Evolutionary conservation across 139 green algal species (phyloP).

Genomic region (Pycnococcus provasolii): DNA sequence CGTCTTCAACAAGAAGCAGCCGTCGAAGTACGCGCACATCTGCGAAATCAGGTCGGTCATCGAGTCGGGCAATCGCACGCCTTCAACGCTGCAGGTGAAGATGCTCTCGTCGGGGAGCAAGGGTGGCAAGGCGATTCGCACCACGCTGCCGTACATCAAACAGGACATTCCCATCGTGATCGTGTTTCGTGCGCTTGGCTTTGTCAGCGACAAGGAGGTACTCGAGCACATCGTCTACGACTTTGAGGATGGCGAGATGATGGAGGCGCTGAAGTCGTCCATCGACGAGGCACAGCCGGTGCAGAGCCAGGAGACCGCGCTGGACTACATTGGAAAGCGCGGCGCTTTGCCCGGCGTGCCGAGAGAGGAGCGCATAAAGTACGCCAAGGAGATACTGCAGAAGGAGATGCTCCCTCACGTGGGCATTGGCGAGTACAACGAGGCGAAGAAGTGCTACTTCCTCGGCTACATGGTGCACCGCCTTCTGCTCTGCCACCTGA

Average conservation of each 20-base stretch:
- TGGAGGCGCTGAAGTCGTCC: constrained; percentile 79
- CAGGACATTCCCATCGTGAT: constrained; percentile 46
- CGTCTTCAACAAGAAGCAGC: constrained; percentile 90
- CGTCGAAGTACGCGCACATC: constrained; percentile 80
- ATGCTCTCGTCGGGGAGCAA: constrained; percentile 50
- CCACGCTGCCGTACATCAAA: constrained; percentile 45
- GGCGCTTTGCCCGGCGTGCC: constrained; percentile 59
- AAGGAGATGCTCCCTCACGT: constrained; percentile 50
- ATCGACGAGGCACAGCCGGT: constrained; percentile 93
- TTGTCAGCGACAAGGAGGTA: constrained; percentile 50
- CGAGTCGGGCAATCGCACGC: constrained; percentile 67
- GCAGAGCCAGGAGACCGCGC: constrained; percentile 63
- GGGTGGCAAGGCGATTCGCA: constrained; percentile 27
- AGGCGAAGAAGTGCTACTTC: constrained; percentile 51
- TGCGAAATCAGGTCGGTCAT: constrained; percentile 65
- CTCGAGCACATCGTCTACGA: constrained; percentile 53
- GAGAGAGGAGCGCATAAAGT: constrained; percentile 68
- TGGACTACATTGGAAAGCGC: constrained; percentile 93
- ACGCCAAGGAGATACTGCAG: constrained; percentile 44
- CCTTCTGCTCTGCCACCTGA: constrained; percentile 38
- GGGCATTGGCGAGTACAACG: constrained; percentile 36
- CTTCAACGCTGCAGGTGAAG: constrained; percentile 68
- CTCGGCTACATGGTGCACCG: constrained; percentile 45
- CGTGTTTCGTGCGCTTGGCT: constrained; percentile 45
- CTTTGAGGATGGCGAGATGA: constrained; percentile 73